A percentile compares a stretch with the other conserved stretches of the same genome.
Conservation (phyloP, 352 stramenopile genomes). For the Globisporangium heterothallicum region DNA sequence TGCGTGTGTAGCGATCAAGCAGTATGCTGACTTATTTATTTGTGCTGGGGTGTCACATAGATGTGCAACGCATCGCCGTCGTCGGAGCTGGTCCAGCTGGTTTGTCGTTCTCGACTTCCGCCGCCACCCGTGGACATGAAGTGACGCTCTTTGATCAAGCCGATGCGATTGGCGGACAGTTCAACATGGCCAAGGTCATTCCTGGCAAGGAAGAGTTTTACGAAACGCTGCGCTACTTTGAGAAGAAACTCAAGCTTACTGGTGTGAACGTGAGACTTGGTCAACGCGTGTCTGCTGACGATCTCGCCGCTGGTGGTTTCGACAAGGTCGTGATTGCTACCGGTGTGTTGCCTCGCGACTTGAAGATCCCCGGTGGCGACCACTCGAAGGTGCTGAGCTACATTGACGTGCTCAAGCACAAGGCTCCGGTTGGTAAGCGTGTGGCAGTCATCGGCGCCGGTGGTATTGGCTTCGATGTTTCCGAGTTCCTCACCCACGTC, state of each 20-base stretch:
- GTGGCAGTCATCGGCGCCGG: slow-evolving; percentile 96
- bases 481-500: slow-evolving; percentile 91
- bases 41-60: too few species aligned
- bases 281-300: slow-evolving; percentile 37
- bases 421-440: slow-evolving; percentile 83
- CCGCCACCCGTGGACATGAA: slow-evolving; percentile 87
- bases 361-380: slow-evolving; percentile 86
- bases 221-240: slow-evolving; percentile 96
- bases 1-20: slow-evolving; percentile 1
- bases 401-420: slow-evolving; percentile 92
- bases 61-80: slow-evolving; percentile 76
- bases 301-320: slow-evolving; percentile 51
- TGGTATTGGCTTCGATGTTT: slow-evolving; percentile 98
- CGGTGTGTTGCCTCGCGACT: slow-evolving; percentile 86
- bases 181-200: slow-evolving; percentile 96
- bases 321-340: slow-evolving; percentile 96
- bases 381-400: slow-evolving; percentile 92
- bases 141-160: slow-evolving; percentile 93
- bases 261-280: slow-evolving; percentile 81
- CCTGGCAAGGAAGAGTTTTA: slow-evolving; percentile 98
- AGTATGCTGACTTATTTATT: not conserved
- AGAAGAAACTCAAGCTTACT: slow-evolving; percentile 80
- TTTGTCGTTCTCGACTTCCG: slow-evolving; percentile 87
- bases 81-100: slow-evolving; percentile 93
- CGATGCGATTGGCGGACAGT: slow-evolving; percentile 89